Conservation (phyloP, 805 yeast species). For the Lachancea kluyveri region DNA sequence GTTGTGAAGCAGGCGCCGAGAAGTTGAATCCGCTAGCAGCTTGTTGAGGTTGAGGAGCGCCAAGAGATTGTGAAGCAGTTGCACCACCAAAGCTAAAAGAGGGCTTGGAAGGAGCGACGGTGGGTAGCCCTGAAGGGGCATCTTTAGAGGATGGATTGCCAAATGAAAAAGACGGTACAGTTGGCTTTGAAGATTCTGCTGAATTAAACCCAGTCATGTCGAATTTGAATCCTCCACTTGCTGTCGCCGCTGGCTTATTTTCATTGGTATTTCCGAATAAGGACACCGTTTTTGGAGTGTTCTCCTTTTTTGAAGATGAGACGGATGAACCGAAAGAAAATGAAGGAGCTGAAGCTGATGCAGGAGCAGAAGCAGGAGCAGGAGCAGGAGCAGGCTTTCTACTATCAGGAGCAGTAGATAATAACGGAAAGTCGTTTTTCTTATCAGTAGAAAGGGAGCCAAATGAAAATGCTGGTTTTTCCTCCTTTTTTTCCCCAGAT, state of each 20-base stretch:
- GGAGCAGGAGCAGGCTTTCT: too few relatives aligned
- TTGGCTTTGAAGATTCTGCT: too few relatives aligned
- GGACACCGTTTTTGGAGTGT: slow-evolving; percentile 3
- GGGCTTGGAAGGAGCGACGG: slow-evolving; percentile 4
- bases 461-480: too few relatives aligned
- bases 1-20: slow-evolving; percentile 1
- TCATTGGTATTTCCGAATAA: slow-evolving; percentile 1
- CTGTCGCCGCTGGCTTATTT: neutral
- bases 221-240: slow-evolving; percentile 7
- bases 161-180: slow-evolving; percentile 6
- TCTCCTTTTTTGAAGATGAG: slow-evolving; percentile 1
- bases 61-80: slow-evolving; percentile 6
- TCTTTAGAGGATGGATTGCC: neutral
- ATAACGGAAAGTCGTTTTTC: too few relatives aligned
- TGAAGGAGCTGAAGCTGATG: neutral
- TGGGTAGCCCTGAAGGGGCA: slow-evolving; percentile 1
- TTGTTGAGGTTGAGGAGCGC: slow-evolving; percentile 9
- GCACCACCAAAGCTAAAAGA: slow-evolving; percentile 8
- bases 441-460: too few relatives aligned
- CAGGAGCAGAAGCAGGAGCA: too few relatives aligned
- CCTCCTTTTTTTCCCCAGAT: neutral
- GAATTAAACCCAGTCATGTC: slow-evolving; percentile 6
- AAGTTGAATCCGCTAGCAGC: slow-evolving; percentile 8
- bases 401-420: too few relatives aligned
- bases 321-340: slow-evolving; percentile 6